A percentile compares a stretch with the other conserved stretches of the same genome.
Conservation (phyloP, 371 early-diverging fungal genomes). For the Batkoa obscura region DNA sequence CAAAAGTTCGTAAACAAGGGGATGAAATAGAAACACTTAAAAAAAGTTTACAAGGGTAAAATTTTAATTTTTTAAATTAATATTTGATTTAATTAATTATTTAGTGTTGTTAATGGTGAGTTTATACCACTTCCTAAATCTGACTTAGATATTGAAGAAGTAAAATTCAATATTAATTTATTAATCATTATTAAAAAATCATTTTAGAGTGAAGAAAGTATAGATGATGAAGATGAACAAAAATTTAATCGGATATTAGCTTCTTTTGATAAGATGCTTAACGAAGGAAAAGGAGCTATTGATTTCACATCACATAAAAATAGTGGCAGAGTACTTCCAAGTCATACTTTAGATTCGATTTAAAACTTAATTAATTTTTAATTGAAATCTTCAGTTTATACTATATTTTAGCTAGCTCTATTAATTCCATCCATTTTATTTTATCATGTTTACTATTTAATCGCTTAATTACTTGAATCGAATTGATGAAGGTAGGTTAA, state of each 20-base stretch:
- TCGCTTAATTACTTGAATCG: no score
- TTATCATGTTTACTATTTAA: no score
- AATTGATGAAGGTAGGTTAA: no score
- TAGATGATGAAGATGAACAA: neutral
- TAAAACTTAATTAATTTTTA: no score
- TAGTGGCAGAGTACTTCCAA: slow-evolving; percentile 1
- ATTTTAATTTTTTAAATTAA: neutral
- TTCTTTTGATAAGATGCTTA: neutral
- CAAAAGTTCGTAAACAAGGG: slow-evolving; percentile 1
- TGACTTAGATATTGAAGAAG: neutral
- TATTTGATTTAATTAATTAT: neutral
- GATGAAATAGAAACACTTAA: neutral
- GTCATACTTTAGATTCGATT: no score
- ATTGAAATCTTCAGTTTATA: no score
- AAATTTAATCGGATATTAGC: neutral
- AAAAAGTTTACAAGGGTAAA: neutral
- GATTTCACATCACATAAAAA: neutral
- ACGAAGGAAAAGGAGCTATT: neutral
- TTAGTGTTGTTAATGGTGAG: neutral
- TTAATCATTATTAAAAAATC: neutral
- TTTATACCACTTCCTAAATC: neutral
- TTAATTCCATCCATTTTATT: no score
- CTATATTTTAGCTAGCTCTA: no score
- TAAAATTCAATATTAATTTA: neutral
- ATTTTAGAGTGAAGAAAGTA: neutral